A percentile compares a stretch with the other conserved stretches of the same genome.
Evolutionary conservation across 2,329 filamentous ascomycete genomes (phyloP).

Genomic region (Aureobasidium sp.): DNA sequence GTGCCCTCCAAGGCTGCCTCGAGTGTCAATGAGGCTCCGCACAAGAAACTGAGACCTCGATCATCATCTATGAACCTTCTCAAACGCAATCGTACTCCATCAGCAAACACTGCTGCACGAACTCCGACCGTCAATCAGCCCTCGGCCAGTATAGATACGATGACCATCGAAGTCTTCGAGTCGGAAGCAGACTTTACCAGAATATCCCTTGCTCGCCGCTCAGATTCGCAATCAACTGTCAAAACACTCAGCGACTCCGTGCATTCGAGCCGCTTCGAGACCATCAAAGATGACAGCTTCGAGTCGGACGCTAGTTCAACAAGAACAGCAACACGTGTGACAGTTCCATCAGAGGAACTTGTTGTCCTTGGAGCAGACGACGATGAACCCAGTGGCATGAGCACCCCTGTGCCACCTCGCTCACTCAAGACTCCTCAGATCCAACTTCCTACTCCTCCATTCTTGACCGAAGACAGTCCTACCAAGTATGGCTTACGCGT

Average conservation of each 20-base stretch:
- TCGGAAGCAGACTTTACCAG: slow-evolving; percentile 10
- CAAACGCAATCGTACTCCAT: slow-evolving; percentile 12
- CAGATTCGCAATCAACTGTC: slow-evolving; percentile 4
- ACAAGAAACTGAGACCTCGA: slow-evolving; percentile 14
- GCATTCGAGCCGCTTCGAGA: neutral
- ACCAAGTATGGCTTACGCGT: slow-evolving; percentile 24
- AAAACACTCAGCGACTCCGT: slow-evolving; percentile 15
- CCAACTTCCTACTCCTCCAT: slow-evolving; percentile 22
- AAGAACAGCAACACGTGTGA: slow-evolving; percentile 15
- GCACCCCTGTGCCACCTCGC: slow-evolving; percentile 20
- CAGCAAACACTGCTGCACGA: neutral
- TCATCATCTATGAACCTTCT: slow-evolving; percentile 15
- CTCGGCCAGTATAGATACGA: neutral
- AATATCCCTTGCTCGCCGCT: neutral
- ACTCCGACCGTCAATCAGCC: neutral
- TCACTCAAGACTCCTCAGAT: slow-evolving; percentile 14
- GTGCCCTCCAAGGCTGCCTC: slow-evolving; percentile 12
- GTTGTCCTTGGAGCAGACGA: neutral
- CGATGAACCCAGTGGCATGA: slow-evolving; percentile 20
- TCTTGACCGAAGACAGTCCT: slow-evolving; percentile 24
- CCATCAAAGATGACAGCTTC: neutral
- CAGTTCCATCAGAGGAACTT: neutral
- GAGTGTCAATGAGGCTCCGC: slow-evolving; percentile 3
- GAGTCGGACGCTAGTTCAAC: slow-evolving; percentile 12
- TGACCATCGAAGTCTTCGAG: neutral